Evolutionary conservation across 192 early-diverging fungal species (phyloP).

Genomic region (Gigaspora rosea): DNA sequence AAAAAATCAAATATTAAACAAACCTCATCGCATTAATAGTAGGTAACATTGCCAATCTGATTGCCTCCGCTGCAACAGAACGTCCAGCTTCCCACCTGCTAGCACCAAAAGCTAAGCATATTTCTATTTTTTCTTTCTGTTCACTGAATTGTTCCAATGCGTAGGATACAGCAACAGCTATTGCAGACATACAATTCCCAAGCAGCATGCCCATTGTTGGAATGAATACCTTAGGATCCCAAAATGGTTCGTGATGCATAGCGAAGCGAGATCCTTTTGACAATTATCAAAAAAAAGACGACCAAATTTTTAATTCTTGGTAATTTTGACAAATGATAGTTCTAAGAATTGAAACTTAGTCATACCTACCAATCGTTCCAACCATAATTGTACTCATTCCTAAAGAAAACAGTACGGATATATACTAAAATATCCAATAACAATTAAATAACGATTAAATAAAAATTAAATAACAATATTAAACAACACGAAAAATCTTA

Average conservation of each 20-base stretch:
- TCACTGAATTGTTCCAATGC: slow-evolving; percentile 62
- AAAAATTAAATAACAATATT: background rate
- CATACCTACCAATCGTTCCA: slow-evolving; percentile 51
- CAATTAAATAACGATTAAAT: background rate
- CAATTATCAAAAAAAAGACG: background rate
- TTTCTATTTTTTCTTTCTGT: slow-evolving; percentile 50
- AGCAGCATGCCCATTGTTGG: slow-evolving; percentile 91
- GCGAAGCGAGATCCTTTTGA: slow-evolving; percentile 59
- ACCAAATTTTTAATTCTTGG: background rate
- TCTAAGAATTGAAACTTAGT: background rate
- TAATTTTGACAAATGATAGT: background rate
- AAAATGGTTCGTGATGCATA: slow-evolving; percentile 70
- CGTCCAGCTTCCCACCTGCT: slow-evolving; percentile 78
- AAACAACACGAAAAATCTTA: slow-evolving; percentile 4
- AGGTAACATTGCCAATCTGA: slow-evolving; percentile 76
- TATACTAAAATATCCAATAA: slow-evolving; percentile 41
- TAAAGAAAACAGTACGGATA: slow-evolving; percentile 49
- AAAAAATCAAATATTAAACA: background rate
- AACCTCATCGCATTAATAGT: slow-evolving; percentile 75
- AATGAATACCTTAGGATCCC: slow-evolving; percentile 74
- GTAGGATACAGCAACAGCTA: slow-evolving; percentile 63
- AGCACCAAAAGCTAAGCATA: slow-evolving; percentile 72
- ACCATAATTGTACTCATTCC: slow-evolving; percentile 54
- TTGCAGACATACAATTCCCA: slow-evolving; percentile 76
- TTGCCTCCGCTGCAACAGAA: slow-evolving; percentile 72